These are phyloP conservation scores for Podila verticillata DNA, from an alignment of 192 early-diverging fungal genomes.

Conservation along the genomic window DNA sequence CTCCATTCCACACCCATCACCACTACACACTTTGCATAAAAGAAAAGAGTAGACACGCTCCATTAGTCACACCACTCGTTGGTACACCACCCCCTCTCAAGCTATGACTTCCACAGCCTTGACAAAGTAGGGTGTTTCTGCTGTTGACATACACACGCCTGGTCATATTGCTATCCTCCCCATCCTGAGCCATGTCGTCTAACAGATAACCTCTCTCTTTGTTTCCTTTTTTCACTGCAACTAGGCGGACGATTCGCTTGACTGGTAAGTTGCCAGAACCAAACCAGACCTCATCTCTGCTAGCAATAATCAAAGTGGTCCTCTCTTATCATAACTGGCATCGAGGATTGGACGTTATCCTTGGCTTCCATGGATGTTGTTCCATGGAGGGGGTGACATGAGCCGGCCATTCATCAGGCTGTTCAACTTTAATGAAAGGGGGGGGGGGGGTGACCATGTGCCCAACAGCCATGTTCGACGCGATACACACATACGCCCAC, in stretches of 20 bases:
- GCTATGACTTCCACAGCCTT: constrained; percentile 22
- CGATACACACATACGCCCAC: too few relatives aligned
- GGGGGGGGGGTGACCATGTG: too few relatives aligned
- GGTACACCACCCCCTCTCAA: not conserved
- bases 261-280: constrained; percentile 20
- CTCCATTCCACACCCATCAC: not conserved
- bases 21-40: not conserved
- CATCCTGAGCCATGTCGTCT: too few relatives aligned
- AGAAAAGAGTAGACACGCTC: not conserved
- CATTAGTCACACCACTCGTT: not conserved
- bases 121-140: constrained; percentile 5
- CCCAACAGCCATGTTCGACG: too few relatives aligned
- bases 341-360: too few relatives aligned
- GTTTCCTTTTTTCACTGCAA: not conserved
- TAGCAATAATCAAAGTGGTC: not conserved
- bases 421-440: too few relatives aligned
- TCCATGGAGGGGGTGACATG: too few relatives aligned
- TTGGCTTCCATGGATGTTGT: too few relatives aligned
- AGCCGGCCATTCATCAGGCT: too few relatives aligned
- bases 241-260: constrained; percentile 35
- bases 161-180: not conserved
- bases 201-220: not conserved
- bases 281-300: too few relatives aligned
- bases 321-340: not conserved
- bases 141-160: too few relatives aligned